These are phyloP conservation scores for Adenanthera pavonina DNA, from an alignment of 306 rosid species.

Conservation along the genomic window DNA sequence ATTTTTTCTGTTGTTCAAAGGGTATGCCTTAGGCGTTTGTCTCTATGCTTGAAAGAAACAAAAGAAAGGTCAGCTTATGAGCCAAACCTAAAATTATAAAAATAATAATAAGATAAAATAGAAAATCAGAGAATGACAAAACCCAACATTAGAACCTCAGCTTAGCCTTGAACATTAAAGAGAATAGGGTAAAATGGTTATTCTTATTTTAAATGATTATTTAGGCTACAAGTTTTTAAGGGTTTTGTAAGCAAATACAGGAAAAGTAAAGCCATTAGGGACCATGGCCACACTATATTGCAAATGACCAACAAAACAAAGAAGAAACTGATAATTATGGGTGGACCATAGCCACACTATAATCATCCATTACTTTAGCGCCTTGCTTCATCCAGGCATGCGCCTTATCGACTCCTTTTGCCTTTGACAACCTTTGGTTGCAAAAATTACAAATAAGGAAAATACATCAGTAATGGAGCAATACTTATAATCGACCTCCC, in stretches of 20 bases:
- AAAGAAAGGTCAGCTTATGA: too few relatives aligned
- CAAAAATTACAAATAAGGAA: slow-evolving; percentile 16
- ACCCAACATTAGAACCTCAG: background rate
- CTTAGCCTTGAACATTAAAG: background rate
- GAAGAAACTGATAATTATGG: background rate
- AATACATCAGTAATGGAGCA: background rate
- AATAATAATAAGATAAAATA: background rate
- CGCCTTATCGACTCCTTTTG: background rate
- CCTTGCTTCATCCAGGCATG: background rate
- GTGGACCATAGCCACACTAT: background rate
- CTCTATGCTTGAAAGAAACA: background rate
- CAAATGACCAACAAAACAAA: background rate
- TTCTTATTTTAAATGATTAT: background rate
- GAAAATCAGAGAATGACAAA: background rate
- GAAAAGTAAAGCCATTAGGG: background rate
- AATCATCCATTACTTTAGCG: background rate
- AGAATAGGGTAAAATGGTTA: background rate
- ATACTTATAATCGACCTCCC: background rate
- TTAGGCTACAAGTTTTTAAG: background rate
- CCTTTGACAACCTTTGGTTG: background rate
- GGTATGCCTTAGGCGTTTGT: background rate
- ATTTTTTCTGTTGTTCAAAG: background rate
- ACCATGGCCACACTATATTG: background rate
- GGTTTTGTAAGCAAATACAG: background rate
- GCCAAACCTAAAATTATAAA: background rate